Percentiles rank a stretch among this genome's conserved stretches.
Evolutionary conservation across 2,329 filamentous ascomycete species (phyloP).

Genomic region (Penicillium sp.): DNA sequence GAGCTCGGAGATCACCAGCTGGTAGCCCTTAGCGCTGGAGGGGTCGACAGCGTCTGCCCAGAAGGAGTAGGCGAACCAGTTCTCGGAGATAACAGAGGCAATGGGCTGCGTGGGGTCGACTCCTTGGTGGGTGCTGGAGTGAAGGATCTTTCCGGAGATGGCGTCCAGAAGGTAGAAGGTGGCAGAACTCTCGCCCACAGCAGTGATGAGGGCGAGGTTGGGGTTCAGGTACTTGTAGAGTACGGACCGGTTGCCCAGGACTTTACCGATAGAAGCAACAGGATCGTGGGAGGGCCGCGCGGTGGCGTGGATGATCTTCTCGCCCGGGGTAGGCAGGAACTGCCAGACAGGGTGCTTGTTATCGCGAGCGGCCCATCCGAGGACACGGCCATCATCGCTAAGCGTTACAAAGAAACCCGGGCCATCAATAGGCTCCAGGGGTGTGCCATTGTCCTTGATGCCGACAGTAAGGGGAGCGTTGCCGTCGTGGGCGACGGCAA

Average conservation of each 20-base stretch:
- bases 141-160: slow-evolving; percentile 70
- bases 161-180: slow-evolving; percentile 76
- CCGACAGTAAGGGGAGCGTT: too few species aligned
- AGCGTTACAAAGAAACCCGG: slow-evolving; percentile 37
- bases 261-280: slow-evolving; percentile 87
- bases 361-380: slow-evolving; percentile 37
- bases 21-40: slow-evolving; percentile 68
- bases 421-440: too few species aligned
- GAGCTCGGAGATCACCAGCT: slow-evolving; percentile 75
- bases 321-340: slow-evolving; percentile 57
- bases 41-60: slow-evolving; percentile 45
- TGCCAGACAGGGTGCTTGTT: slow-evolving; percentile 55
- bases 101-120: slow-evolving; percentile 68
- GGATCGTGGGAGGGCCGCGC: slow-evolving; percentile 68
- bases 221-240: slow-evolving; percentile 95
- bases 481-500: too few species aligned
- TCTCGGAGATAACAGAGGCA: slow-evolving; percentile 73
- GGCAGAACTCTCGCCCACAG: slow-evolving; percentile 55
- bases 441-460: too few species aligned
- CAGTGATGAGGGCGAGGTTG: slow-evolving; percentile 69
- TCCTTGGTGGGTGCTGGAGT: slow-evolving; percentile 60
- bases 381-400: slow-evolving; percentile 34
- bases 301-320: slow-evolving; percentile 61
- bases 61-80: slow-evolving; percentile 88
- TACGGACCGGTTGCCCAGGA: slow-evolving; percentile 80